Evolutionary conservation across 345 rosid genomes (phyloP).

Genomic region (Lumnitzera racemosa): DNA sequence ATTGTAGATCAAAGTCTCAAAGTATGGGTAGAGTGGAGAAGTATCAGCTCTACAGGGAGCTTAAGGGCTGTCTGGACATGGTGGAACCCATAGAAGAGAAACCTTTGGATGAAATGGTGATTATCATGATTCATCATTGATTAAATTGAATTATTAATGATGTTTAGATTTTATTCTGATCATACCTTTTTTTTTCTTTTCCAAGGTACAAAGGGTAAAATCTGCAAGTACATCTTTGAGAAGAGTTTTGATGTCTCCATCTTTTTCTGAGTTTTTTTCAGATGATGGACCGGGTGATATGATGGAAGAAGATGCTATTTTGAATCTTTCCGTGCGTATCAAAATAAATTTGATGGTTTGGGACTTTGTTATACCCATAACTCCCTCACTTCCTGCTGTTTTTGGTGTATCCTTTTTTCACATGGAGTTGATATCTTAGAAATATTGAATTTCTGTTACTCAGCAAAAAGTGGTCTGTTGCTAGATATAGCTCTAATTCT

Average conservation of each 20-base stretch:
- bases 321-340: slow-evolving; percentile 72
- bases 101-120: slow-evolving; percentile 70
- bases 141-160: neutral
- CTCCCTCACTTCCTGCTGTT: slow-evolving; percentile 96
- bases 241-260: slow-evolving; percentile 75
- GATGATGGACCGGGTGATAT: slow-evolving; percentile 64
- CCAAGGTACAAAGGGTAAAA: slow-evolving; percentile 67
- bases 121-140: slow-evolving; percentile 11
- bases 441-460: no score
- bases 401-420: slow-evolving; percentile 72
- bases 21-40: slow-evolving; percentile 53
- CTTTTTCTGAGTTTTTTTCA: slow-evolving; percentile 74
- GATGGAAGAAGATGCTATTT: slow-evolving; percentile 96
- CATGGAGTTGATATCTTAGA: neutral
- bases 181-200: slow-evolving; percentile 27
- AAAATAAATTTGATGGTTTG: slow-evolving; percentile 85
- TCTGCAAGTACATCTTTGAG: slow-evolving; percentile 76
- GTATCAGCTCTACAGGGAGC: slow-evolving; percentile 53
- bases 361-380: slow-evolving; percentile 81
- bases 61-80: slow-evolving; percentile 55
- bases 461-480: no score
- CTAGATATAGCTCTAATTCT: no score
- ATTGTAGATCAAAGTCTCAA: slow-evolving; percentile 37
- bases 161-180: slow-evolving; percentile 14
- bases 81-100: slow-evolving; percentile 70